Evolutionary conservation across 2,329 filamentous ascomycete genomes (phyloP), one percentile per base, ranked within the genome.

Genomic region (Sarocladium oryzae): DNA sequence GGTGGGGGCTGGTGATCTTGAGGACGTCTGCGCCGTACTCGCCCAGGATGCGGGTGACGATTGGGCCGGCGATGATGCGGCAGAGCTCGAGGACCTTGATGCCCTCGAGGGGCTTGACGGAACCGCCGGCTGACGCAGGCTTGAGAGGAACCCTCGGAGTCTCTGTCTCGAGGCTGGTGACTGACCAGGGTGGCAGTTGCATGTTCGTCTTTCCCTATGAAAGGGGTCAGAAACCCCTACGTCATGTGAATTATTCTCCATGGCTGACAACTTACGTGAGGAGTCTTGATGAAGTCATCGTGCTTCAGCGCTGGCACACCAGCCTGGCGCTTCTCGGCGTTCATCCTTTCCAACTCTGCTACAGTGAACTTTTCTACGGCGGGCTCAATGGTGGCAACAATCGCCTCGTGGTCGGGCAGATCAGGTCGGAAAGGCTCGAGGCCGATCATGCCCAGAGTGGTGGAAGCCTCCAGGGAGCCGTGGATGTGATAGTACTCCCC

Each of bases 401-500:
- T 80, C 10, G 79, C 71, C 30, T 74, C 69, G 54, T 85, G 82
- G n/a, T 77, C 73, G 7, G 75, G 78, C 51, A 88, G 61, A 41
- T 82, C 79, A 1, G 83, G 79, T 5, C 78, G 70, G 51, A 81
- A 75, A 0, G 82, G 71, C 48, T 82, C 77, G 4, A 89, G 67
- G 0, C 84, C 85, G 57, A 89, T 77, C 84, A 88, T 88, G 40
- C 78, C 73, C 24, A 89, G 68, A 0, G 84, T 86, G 7, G 78
- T 84, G 9, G 79, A 82, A 3, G 86, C 85, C 57, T 89, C 85
- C 1, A 89, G 67, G 0, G 85, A 89, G 40, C 86, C 85, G 61
- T 89, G 86, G 23, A 89, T 85, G 60, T 89, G 86, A 61, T 86
- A 89, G 60, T 81, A 89, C 60, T 84, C 75, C n/a, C 77, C 79